Base-by-base conservation (phyloP, 768 basidiomycete species). In the Kwoniella heveanensis region DNA sequence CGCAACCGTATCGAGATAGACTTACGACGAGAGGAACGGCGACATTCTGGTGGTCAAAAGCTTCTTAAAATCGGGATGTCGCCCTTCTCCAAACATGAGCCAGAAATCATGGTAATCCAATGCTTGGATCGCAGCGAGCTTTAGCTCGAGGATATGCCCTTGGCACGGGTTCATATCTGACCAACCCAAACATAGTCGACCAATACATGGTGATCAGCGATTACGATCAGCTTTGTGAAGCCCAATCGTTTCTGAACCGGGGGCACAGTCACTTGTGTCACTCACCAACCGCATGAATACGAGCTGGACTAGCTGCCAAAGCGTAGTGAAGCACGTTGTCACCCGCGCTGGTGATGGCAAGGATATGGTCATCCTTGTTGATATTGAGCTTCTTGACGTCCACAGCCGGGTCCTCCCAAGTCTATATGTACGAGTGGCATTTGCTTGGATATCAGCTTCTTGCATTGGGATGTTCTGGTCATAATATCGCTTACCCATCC, bases 271-370 rank as follows among this genome's bases (percentile, higher is more conserved):
- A n/a, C n/a, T 19, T n/a, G 27, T 9, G 81, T 83, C 85, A 89
- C 84, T 89, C 84, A 77, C 89, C 89, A 58, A 89, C 88, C 55
- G 85, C 86, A 62, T 89, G 88, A 27, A 89, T 86, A 46, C 74
- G 81, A 59, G 85, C 82, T 2, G 88, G 88, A 29, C 82, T 76
- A 1, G 85, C 86, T n/a, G 83, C 83, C 60, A 88, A 86, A 8
- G 88, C 88, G 66, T 91, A 91, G 74, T 90, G 88, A 36, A 91
- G 81, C 1, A 88, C 88, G 74, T 91, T 91, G 77, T 90, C 89
- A 0, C 89, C 89, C 2, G 88, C 90, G 54, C 86, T 87, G 1
- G 89, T 90, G 70, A 91, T 90, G 19, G 87, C 86, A 13, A 90
- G 83, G 73, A 90, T 83, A 0, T 85, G 83, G 79, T 91, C 89